A percentile compares a stretch with the other conserved stretches of the same genome.
phyloP scores from a whole-genome alignment of 306 rosid genomes.

The Heteromeles arbutifolia region DNA sequence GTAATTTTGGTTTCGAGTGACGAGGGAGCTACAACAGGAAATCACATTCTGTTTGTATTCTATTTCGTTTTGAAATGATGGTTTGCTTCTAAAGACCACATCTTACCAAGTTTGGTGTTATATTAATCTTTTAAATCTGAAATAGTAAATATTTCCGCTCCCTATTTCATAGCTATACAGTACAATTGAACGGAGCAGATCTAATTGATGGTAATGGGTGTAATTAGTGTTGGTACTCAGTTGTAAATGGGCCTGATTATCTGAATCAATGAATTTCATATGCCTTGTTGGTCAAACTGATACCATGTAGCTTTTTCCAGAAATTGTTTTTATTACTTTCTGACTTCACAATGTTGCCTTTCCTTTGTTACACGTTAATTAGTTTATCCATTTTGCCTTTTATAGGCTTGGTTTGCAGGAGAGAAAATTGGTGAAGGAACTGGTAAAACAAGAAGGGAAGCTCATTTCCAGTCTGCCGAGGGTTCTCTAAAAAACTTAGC shows the following conservation, averaged over 20 bases:
- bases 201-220: background rate
- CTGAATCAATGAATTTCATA: background rate
- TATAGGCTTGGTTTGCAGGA: conserved; percentile 85
- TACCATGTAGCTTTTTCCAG: conserved; percentile 12
- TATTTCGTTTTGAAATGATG: background rate
- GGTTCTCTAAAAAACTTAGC: conserved; percentile 81
- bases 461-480: conserved; percentile 80
- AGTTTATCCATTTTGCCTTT: conserved; percentile 18
- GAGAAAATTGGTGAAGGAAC: conserved; percentile 80
- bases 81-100: background rate
- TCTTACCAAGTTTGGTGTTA: background rate
- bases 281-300: background rate
- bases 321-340: background rate
- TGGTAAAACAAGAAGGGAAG: conserved; percentile 87
- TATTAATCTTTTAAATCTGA: background rate
- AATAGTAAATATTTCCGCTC: background rate
- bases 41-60: background rate
- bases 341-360: conserved; percentile 8
- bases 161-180: background rate
- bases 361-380: conserved; percentile 11
- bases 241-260: background rate
- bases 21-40: background rate
- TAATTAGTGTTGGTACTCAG: background rate
- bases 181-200: background rate
- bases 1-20: background rate